These are phyloP conservation scores for Corylus heterophylla DNA, from an alignment of 306 rosid species.

Conservation along the genomic window DNA sequence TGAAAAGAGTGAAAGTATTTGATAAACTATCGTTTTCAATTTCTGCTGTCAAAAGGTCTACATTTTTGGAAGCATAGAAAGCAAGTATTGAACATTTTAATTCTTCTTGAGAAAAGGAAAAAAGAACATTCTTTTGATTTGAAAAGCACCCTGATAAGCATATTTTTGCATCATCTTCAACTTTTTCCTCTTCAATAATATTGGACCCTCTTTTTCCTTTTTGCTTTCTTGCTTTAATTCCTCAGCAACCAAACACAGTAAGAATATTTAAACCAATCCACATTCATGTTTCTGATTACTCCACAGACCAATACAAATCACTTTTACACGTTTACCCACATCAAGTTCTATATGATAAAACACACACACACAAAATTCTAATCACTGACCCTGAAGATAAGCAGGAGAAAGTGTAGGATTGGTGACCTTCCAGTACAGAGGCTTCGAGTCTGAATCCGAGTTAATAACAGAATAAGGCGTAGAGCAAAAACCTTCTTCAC, in stretches of 20 bases:
- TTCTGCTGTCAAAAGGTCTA: not conserved
- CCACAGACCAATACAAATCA: conserved; percentile 15
- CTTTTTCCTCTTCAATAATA: not conserved
- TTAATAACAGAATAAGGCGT: conserved; percentile 46
- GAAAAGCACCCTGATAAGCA: not conserved
- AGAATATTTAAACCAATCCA: not conserved
- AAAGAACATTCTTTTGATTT: not conserved
- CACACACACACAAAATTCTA: not conserved
- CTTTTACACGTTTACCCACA: not conserved
- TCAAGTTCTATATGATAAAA: not conserved
- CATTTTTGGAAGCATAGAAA: not conserved
- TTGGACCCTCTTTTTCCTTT: not conserved
- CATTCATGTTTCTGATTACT: not conserved
- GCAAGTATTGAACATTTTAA: not conserved
- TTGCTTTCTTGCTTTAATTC: not conserved
- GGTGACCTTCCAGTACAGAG: conserved; percentile 63
- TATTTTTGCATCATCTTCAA: not conserved
- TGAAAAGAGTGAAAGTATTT: not conserved
- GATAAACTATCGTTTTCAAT: not conserved
- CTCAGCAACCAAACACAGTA: conserved; percentile 2
- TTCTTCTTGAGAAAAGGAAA: not conserved
- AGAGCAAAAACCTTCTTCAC: conserved; percentile 74
- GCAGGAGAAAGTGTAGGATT: conserved; percentile 76
- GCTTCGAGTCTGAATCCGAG: conserved; percentile 39
- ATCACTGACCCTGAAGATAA: conserved; percentile 66